Evolutionary conservation across 140 eudicot species (phyloP).

Genomic region (Bidens hawaiensis): DNA sequence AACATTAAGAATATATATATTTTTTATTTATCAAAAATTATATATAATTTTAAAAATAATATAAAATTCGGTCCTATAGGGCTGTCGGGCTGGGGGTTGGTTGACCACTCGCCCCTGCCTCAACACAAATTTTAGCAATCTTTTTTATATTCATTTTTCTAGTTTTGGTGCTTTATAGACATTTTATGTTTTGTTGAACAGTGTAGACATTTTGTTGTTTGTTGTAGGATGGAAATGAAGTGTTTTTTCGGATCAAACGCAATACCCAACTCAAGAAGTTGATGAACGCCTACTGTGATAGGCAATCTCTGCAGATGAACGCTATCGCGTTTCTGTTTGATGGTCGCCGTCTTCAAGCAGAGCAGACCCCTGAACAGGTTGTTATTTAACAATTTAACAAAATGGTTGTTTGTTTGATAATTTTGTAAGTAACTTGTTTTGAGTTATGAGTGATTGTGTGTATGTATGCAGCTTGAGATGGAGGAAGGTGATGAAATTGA

Average conservation of each 20-base stretch:
- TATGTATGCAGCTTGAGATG: conserved; percentile 49
- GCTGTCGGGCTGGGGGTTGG: no score
- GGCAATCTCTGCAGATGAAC: conserved; percentile 42
- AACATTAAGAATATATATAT: no score
- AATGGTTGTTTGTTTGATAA: neutral
- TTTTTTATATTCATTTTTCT: no score
- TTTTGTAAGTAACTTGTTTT: neutral
- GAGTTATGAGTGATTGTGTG: neutral
- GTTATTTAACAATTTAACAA: neutral
- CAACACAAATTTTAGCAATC: no score
- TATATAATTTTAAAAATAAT: no score
- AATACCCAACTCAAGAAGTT: conserved; percentile 44
- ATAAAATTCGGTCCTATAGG: no score
- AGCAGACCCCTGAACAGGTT: conserved; percentile 68
- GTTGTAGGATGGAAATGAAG: conserved; percentile 54
- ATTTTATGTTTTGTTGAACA: neutral
- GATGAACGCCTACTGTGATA: conserved; percentile 59
- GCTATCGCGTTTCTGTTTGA: conserved; percentile 57
- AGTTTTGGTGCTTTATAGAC: no score
- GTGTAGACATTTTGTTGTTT: neutral
- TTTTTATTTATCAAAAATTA: no score
- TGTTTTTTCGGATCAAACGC: conserved; percentile 56
- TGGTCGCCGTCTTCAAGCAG: conserved; percentile 50
- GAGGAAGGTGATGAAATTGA: conserved; percentile 74
- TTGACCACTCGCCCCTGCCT: no score